These are phyloP conservation scores for Teunomyces lycoperdinae DNA, from an alignment of 805 yeast species.

Conservation along the genomic window DNA sequence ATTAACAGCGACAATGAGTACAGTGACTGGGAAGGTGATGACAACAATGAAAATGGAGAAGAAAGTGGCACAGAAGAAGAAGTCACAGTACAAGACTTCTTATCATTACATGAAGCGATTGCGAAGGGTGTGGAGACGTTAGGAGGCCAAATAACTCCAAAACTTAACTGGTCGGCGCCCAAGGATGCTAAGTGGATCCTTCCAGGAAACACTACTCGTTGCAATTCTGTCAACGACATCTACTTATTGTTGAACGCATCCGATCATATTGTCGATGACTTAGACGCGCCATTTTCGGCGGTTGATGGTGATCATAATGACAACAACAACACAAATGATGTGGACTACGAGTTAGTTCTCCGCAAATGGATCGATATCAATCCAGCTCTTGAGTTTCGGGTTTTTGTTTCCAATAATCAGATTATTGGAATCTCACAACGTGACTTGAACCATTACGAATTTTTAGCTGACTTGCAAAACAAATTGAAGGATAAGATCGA, in stretches of 20 bases:
- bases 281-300: constrained; percentile 66
- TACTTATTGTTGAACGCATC: constrained; percentile 83
- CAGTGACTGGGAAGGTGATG: constrained; percentile 68
- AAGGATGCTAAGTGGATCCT: constrained; percentile 92
- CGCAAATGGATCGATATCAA: constrained; percentile 81
- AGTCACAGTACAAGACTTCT: constrained; percentile 45
- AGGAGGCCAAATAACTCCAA: constrained; percentile 71
- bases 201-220: constrained; percentile 71
- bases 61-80: constrained; percentile 5
- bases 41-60: constrained; percentile 10
- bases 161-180: constrained; percentile 96
- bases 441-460: constrained; percentile 80
- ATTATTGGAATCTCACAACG: constrained; percentile 80
- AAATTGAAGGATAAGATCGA: constrained; percentile 48
- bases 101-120: constrained; percentile 57
- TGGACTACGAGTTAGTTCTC: constrained; percentile 63
- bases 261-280: constrained; percentile 82
- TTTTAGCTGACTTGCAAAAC: constrained; percentile 51
- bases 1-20: constrained; percentile 60
- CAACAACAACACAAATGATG: constrained; percentile 7
- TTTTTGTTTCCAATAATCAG: constrained; percentile 64
- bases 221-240: constrained; percentile 68
- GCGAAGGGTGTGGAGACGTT: constrained; percentile 42
- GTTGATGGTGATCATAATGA: constrained; percentile 19
- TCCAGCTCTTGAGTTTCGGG: constrained; percentile 89